Evolutionary conservation across 75 land plant genomes (phyloP).

Genomic region (Picea glauca): DNA sequence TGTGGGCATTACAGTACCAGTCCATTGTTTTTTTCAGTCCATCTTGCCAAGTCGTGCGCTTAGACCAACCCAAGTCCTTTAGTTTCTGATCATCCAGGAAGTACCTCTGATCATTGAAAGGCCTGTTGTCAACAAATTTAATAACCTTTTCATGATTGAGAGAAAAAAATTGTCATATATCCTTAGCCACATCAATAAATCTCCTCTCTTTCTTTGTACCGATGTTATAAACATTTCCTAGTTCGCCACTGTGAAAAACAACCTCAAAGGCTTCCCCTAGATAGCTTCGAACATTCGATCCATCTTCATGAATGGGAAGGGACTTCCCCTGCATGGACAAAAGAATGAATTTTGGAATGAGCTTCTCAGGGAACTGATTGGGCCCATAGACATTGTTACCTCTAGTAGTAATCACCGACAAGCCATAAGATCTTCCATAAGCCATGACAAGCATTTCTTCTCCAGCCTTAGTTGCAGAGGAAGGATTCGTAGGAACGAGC

Average conservation of each 20-base stretch:
- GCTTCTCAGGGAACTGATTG: constrained; percentile 58
- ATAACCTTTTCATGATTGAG: constrained; percentile 30
- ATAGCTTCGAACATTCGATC: constrained; percentile 46
- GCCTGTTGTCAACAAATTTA: constrained; percentile 41
- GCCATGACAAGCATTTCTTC: constrained; percentile 59
- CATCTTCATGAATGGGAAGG: constrained; percentile 53
- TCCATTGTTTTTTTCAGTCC: constrained; percentile 42
- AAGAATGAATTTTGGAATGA: constrained; percentile 49
- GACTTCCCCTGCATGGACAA: constrained; percentile 47
- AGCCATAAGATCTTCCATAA: constrained; percentile 51
- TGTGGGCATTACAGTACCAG: too few species aligned
- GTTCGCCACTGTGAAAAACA: constrained; percentile 41
- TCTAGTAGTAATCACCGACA: constrained; percentile 46
- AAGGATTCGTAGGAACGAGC: constrained; percentile 1
- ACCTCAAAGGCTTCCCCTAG: constrained; percentile 57
- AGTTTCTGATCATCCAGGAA: constrained; percentile 30
- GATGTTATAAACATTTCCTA: constrained; percentile 51
- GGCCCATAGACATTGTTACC: constrained; percentile 65
- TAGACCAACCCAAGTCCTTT: constrained; percentile 34
- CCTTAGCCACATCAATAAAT: constrained; percentile 47
- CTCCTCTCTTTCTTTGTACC: constrained; percentile 40
- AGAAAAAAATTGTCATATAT: constrained; percentile 41
- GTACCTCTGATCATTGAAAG: constrained; percentile 49
- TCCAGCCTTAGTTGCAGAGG: constrained; percentile 2
- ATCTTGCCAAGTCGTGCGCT: constrained; percentile 43